Conservation (phyloP, 2,329 filamentous ascomycete species). For the Neofusicoccum ribis region DNA sequence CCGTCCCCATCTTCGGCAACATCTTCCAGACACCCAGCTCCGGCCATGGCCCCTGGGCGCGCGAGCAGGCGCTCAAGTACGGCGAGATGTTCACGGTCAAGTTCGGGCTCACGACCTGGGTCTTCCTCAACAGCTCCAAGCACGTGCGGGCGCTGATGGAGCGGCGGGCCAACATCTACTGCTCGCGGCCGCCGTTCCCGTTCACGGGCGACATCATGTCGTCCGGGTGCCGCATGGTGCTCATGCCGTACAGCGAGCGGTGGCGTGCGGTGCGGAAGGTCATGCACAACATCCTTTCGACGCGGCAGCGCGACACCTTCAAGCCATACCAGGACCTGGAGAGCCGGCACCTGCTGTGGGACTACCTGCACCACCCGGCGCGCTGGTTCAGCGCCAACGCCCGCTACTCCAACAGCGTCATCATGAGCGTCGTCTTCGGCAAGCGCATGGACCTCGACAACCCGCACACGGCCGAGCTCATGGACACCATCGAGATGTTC, state of each 20-base stretch:
- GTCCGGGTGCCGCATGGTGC: constrained; percentile 30
- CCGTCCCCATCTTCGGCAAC: constrained; percentile 15
- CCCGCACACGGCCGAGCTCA: constrained; percentile 23
- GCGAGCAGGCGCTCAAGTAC: neutral
- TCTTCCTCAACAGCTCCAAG: constrained; percentile 26
- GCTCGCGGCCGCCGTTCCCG: constrained; percentile 24
- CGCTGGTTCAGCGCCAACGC: constrained; percentile 29
- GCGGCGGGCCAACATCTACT: constrained; percentile 25
- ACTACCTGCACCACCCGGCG: constrained; percentile 29
- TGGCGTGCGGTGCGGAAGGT: constrained; percentile 34
- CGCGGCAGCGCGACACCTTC: constrained; percentile 27
- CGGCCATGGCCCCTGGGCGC: constrained; percentile 9
- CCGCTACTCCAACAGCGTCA: constrained; percentile 33
- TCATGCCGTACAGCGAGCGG: constrained; percentile 31
- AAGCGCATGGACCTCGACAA: constrained; percentile 26
- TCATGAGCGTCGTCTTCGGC: constrained; percentile 38
- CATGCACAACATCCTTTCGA: constrained; percentile 35
- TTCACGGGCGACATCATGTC: constrained; percentile 31
- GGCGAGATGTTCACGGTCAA: neutral
- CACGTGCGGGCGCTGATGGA: constrained; percentile 25
- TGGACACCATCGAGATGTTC: constrained; percentile 28
- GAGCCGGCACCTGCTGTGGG: constrained; percentile 29
- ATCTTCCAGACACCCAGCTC: neutral
- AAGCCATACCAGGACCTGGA: constrained; percentile 36
- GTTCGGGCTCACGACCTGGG: constrained; percentile 19